Base-by-base conservation (phyloP, 805 yeast species). In the Debaryomyces maramus region DNA sequence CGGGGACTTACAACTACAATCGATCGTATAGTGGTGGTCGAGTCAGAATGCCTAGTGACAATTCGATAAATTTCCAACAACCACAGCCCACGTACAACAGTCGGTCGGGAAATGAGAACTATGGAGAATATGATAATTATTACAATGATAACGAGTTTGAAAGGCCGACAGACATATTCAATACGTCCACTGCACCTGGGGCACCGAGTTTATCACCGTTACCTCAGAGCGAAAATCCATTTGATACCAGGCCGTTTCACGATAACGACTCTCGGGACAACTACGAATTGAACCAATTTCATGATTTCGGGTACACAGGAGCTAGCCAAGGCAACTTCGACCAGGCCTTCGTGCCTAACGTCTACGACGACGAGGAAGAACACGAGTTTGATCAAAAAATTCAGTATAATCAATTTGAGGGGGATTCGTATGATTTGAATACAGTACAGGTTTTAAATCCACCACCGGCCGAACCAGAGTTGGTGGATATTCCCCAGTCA, bases 271-370 rank as follows among this genome's bases (percentile, higher is more conserved):
- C 38, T 32, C 32, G 30, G 28, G 26, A 36, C n/a, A 43, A 52
- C 44, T 51, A 50, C 36, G 57, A 50, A 34, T 34, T 50, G 46
- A 51, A 54, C 39, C 59, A 56, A 33, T 55, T 55, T 38, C 59
- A 50, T 29, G 52, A 53, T 40, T 42, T 44, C 32, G 37, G 42
- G 28, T 52, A 46, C 32, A 38, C 31, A 19, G 42, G 39, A 5
- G 36, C 38, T 22, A 36, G 34, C 19, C 37, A 39, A 18, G 37
- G 38, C 22, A 42, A 48, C 34, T 67, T 55, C 42, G 52, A 55
- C 40, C 70, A 65, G 50, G 65, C 73, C n/a, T 70, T 70, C 45
- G 73, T 67, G 10, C 73, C 73, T 11, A 63, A 68, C 48, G 67
- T 61, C 11, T 66, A 70, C 42, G 71, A 63, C 24, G 69, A 61